Evolutionary conservation across 352 stramenopile genomes (phyloP), one percentile per base, ranked within the genome.

Genomic region (Pythium phragmitis): DNA sequence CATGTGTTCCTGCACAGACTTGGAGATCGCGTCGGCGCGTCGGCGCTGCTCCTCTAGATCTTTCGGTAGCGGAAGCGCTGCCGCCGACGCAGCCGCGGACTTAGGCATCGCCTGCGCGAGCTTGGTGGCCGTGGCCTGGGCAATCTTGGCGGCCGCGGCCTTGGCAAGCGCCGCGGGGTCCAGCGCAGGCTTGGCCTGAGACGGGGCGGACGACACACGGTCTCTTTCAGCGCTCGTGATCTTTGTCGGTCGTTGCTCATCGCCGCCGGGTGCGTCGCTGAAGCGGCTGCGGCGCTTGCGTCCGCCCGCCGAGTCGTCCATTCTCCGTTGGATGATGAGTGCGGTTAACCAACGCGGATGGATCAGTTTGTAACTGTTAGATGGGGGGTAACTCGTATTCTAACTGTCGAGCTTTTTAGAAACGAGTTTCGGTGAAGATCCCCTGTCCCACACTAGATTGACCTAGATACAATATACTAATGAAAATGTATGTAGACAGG

Each of bases 1-100:
- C 78, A 95, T 92, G 53, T 95, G 84, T 58, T 85, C 77, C 69
- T 92, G 84, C 37, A 91, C 85, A n/a, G 84, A 93, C 79, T 90
- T 87, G 60, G 79, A 79, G 64, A 95, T 89, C 61, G 90, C 80
- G 17, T 93, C 80, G 21, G 79, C 88, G n/a, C 84, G 74, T 14
- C 68, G 67, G 7, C 69, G 66, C 61, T 89, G 88, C 69, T 91
- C 83, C 41, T 85, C 61, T n/a, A 51, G 23, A 7, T 48, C 28
- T 21, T 8, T 26, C 4, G 68, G 6, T 7, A 46, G 37, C 49
- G 68, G 14, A 23, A 62, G n/a, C 7, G 57, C 13, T 12, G 57
- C 37, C 14, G 39, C 12, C 6, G 57, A 12, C 11, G 56, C 33
- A 14, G 39, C 12, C 16, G 43, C 12, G 0, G 54, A 51, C 16